Evolutionary conservation across 257 asterid species (phyloP), one percentile per base, ranked within the genome.

Genomic region (Nicotiana tomentosiformis): DNA sequence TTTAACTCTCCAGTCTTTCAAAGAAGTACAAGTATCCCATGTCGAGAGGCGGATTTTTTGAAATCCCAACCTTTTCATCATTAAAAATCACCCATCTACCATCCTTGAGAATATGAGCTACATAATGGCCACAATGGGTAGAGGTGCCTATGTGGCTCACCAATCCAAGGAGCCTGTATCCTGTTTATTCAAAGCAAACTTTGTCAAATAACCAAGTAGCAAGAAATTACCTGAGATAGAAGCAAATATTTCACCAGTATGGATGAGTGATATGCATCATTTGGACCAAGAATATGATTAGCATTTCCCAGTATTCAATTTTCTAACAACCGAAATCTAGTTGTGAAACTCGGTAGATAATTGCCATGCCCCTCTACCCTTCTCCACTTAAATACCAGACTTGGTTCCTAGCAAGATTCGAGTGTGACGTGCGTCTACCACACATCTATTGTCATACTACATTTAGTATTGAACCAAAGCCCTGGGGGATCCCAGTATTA

Each of bases 61-160:
- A 94, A 51, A 85, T 91, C 11, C 91, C 98, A 33, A 96, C 98
- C 88, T 96, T 96, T n/a, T 90, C 97, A 33, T 96, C 99, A 12
- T 94, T 96, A 93, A 93, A 96, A 39, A 96, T 96, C 87, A 89
- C 93, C 99, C 99, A 94, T 82, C 95, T 83, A 10, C 98, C 98
- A 29, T 91, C 91, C 89, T 96, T 96, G 84, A 84, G 33, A 78
- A 96, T 85, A 83, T 94, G 98, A 83, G 99, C 98, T 43, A 96
- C 99, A 78, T 96, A 96, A 86, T 96, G 99, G 81, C 99, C 99
- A 84, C 99, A 96, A 77, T 94, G 99, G 11, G 98, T 96, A 20
- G 99, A 96, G 30, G 98, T 92, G 51, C 99, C 98, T 0, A 96
- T 94, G 90, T 94, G 98, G 91, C 98, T 94, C 82, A 94, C 97